A percentile compares a stretch with the other conserved stretches of the same genome.
Conservation (phyloP, 1,139 yeast species). For the Candida sp. region DNA sequence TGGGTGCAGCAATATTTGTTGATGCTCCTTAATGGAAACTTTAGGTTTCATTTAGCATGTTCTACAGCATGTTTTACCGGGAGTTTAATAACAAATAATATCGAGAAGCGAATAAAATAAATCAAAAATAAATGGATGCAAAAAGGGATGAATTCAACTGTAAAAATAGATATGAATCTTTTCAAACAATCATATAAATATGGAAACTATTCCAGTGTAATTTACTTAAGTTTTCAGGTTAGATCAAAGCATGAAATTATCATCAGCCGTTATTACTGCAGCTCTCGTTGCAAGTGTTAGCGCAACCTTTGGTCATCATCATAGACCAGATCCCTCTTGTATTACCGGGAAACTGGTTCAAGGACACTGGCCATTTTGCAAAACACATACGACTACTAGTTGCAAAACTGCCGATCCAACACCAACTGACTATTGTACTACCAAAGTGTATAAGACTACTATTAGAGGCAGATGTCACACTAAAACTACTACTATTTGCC, state of each 20-base stretch:
- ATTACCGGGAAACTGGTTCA: neutral
- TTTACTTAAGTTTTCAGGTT: neutral
- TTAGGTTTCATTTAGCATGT: neutral
- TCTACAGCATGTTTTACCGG: neutral
- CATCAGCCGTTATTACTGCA: neutral
- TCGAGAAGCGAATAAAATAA: neutral
- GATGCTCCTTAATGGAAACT: neutral
- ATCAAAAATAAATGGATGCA: neutral
- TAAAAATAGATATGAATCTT: neutral
- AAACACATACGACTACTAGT: neutral
- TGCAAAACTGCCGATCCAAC: too few relatives aligned
- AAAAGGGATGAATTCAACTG: neutral
- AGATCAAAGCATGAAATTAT: neutral
- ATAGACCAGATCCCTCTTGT: neutral
- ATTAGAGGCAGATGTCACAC: too few relatives aligned
- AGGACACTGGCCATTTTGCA: neutral
- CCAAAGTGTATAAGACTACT: too few relatives aligned
- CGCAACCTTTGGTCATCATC: neutral
- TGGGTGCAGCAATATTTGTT: neutral
- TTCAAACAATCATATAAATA: neutral
- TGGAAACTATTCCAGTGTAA: neutral
- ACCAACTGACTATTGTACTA: too few relatives aligned
- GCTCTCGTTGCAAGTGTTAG: neutral
- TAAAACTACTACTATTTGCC: too few relatives aligned
- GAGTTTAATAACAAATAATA: neutral